These are phyloP conservation scores for Calonectria fujianensis DNA, from an alignment of 2,329 filamentous ascomycete genomes.

Conservation along the genomic window DNA sequence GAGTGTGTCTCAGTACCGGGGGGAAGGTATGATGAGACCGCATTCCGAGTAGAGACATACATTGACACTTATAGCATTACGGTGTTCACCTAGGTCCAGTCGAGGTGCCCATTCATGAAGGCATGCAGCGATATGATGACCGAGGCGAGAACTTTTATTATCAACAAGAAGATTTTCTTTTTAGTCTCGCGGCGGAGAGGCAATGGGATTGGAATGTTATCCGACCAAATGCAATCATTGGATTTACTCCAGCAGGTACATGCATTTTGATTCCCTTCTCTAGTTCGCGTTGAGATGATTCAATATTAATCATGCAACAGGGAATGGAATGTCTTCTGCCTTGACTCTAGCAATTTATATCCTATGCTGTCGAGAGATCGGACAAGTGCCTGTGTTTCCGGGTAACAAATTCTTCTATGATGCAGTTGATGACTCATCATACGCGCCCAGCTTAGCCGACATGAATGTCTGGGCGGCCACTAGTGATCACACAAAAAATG, in stretches of 20 bases:
- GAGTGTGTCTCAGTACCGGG: conserved; percentile 45
- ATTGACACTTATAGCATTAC: conserved; percentile 37
- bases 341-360: conserved; percentile 46
- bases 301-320: not conserved
- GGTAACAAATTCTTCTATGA: conserved; percentile 46
- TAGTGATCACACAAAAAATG: conserved; percentile 37
- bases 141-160: conserved; percentile 48
- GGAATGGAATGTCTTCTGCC: conserved; percentile 47
- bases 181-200: conserved; percentile 40
- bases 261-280: too few relatives aligned
- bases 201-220: conserved; percentile 46
- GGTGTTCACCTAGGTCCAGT: conserved; percentile 44
- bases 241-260: conserved; percentile 44
- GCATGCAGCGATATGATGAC: conserved; percentile 44
- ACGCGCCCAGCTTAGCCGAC: conserved; percentile 44
- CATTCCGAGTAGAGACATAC: not conserved
- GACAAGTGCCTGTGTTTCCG: conserved; percentile 38
- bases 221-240: conserved; percentile 45
- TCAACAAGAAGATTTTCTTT: conserved; percentile 46
- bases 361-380: conserved; percentile 41
- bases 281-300: too few relatives aligned
- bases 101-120: conserved; percentile 45
- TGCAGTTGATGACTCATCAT: conserved; percentile 42
- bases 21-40: conserved; percentile 38
- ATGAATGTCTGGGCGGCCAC: conserved; percentile 42